These are phyloP conservation scores for Asterionellopsis glacialis DNA, from an alignment of 108 stramenopile genomes.

Conservation along the genomic window DNA sequence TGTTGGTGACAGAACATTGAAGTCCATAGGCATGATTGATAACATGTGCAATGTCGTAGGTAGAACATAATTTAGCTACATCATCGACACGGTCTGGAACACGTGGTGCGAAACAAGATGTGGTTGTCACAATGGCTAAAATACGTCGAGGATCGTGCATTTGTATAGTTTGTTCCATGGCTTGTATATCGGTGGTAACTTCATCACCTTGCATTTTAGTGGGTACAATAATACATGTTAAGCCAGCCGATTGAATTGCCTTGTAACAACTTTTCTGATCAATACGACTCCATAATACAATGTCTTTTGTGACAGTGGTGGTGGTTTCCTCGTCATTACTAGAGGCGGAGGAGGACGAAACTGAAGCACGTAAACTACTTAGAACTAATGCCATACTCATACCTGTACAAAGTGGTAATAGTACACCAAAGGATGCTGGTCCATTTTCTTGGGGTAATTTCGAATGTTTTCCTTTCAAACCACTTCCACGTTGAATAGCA, in stretches of 20 bases:
- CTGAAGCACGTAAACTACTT: conserved; percentile 42
- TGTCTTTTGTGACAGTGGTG: conserved; percentile 22
- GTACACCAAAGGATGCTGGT: conserved; percentile 65
- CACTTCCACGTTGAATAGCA: conserved; percentile 84
- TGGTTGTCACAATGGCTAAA: conserved; percentile 91
- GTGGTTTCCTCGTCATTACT: conserved; percentile 3
- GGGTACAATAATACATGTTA: conserved; percentile 85
- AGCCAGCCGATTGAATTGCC: conserved; percentile 87
- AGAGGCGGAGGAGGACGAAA: too few relatives aligned
- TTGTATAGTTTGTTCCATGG: conserved; percentile 59
- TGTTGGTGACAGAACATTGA: conserved; percentile 78
- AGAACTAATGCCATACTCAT: conserved; percentile 86
- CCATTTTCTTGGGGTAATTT: conserved; percentile 13
- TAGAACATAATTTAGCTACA: conserved; percentile 79
- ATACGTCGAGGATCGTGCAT: conserved; percentile 39
- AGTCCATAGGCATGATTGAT: conserved; percentile 99
- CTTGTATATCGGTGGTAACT: conserved; percentile 88
- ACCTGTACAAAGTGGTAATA: conserved; percentile 94
- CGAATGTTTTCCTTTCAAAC: conserved; percentile 44
- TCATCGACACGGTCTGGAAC: conserved; percentile 90
- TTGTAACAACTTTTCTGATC: conserved; percentile 99
- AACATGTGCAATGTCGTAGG: conserved; percentile 75
- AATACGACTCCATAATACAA: conserved; percentile 92
- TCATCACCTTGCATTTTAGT: conserved; percentile 68
- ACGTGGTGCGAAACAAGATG: conserved; percentile 97